phyloP scores from a whole-genome alignment of 2,329 filamentous ascomycete species.

The Cladorrhinum sp. region DNA sequence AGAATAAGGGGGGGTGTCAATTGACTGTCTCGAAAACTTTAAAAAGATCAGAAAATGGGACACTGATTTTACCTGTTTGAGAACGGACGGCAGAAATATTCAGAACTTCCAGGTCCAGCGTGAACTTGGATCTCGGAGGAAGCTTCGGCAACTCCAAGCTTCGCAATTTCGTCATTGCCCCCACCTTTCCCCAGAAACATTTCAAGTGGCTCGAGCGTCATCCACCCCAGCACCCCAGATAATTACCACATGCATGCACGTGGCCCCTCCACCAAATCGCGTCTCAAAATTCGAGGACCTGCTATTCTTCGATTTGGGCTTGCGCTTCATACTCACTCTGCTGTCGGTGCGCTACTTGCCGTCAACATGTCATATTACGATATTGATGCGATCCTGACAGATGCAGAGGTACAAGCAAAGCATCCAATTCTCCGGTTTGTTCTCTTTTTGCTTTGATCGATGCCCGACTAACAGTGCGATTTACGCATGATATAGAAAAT shows the following conservation, averaged over 20 bases:
- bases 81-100: not conserved
- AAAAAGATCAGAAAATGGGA: not conserved
- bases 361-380: constrained; percentile 73
- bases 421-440: no score
- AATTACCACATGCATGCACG: constrained; percentile 5
- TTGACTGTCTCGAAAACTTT: constrained; percentile 3
- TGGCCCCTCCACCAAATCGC: constrained; percentile 8
- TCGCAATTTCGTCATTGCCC: constrained; percentile 26
- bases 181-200: constrained; percentile 9
- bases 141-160: constrained; percentile 20
- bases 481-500: constrained; percentile 65
- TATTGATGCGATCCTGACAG: constrained; percentile 78
- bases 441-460: not conserved
- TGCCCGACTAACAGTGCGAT: not conserved
- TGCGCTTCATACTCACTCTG: no score
- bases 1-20: constrained; percentile 12
- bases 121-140: constrained; percentile 22
- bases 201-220: not conserved
- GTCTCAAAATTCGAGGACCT: not conserved
- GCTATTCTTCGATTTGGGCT: not conserved
- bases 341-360: no score
- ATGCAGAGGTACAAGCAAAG: constrained; percentile 62
- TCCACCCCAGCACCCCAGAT: not conserved
- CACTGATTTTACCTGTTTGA: not conserved
- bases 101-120: constrained; percentile 11